Evolutionary conservation across 78 protist species (phyloP), one percentile per base, ranked within the genome.

Genomic region (Dictyostelium purpureum): DNA sequence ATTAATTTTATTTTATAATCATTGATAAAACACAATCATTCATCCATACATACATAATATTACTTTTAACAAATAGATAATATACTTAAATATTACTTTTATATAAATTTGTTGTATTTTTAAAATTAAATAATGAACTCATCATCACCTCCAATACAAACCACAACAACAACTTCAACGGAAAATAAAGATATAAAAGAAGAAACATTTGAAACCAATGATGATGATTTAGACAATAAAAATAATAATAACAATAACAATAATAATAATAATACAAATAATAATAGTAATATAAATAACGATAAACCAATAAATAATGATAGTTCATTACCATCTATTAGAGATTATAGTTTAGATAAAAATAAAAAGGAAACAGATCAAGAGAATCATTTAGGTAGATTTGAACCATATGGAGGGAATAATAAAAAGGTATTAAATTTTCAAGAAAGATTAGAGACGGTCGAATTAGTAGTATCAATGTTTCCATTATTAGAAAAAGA

Each of bases 401-500:
- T 33, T 54, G 35, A 63, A 12, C 90, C 90, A 9, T 83, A 83
- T 70, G 70, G 80, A 14, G n/a, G 1, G 12, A 57, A 40, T 0
- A 26, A 26, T 28, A 33, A 73, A 31, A 63, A 63, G 5, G 0
- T 35, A 9, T 73, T 85, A 59, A 37, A 24, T n/a, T 85, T 56
- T 21, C 24, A 73, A 26, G 82, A 85, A 0, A 49, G 92, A 47
- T 52, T 85, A 5, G 92, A 85, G 3, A 42, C 77, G 37, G 71
- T 85, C 0, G 82, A 85, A 37, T 40, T 54, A 47, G 45, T 85
- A 4, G 65, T 73, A 10, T 59, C 74, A 12, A 85, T 85, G 92
- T 85, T 61, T 59, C 92, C 92, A 12, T 47, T 85, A n/a, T 70
- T 85, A 18, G 82, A 85, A 45, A 69, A 85, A 28, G 92, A 85